Evolutionary conservation across 2,329 filamentous ascomycete genomes (phyloP).

Genomic region (Colletotrichum sp.): DNA sequence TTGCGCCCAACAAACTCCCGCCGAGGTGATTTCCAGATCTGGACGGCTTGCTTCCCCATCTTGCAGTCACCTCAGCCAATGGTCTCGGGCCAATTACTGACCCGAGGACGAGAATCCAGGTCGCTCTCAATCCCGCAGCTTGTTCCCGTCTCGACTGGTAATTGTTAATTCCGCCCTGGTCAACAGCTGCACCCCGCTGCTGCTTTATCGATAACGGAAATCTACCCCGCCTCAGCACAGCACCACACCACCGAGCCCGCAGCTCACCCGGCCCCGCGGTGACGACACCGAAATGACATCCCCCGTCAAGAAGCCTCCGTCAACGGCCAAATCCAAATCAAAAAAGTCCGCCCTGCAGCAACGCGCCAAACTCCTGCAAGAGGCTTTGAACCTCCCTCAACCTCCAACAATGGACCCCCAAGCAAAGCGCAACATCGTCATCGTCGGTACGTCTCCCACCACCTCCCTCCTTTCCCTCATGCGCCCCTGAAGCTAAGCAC

Average conservation of each 20-base stretch:
- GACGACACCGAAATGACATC: conserved; percentile 12
- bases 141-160: neutral
- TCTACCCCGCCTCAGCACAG: neutral
- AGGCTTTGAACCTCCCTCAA: neutral
- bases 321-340: neutral
- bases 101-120: neutral
- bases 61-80: neutral
- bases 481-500: neutral
- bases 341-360: neutral
- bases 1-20: neutral
- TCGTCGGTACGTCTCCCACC: conserved; percentile 45
- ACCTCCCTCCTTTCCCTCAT: neutral
- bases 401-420: conserved; percentile 17
- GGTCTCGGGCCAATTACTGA: conserved; percentile 1
- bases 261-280: neutral
- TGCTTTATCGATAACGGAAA: conserved; percentile 17
- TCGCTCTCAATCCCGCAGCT: neutral
- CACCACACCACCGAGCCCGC: neutral
- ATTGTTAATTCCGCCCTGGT: neutral
- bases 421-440: conserved; percentile 50
- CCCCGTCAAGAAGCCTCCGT: conserved; percentile 1
- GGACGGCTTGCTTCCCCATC: neutral
- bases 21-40: conserved; percentile 6
- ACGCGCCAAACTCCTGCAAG: neutral
- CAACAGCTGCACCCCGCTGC: neutral